Percentiles rank a stretch among this genome's conserved stretches.
Evolutionary conservation across 257 asterid species (phyloP).

Genomic region (Fraxinus pennsylvanica): DNA sequence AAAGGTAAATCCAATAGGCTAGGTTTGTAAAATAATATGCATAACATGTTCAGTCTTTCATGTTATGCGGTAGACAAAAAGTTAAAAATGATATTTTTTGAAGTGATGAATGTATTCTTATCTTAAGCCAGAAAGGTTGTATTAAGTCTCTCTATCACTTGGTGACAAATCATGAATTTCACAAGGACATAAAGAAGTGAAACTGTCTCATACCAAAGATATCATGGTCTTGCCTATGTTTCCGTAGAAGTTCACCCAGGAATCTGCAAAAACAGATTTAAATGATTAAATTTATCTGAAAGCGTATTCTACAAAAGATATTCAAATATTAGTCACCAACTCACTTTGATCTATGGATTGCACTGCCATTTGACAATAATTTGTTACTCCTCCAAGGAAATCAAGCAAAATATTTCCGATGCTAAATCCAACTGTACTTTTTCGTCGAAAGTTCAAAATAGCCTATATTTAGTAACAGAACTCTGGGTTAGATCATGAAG

Average conservation of each 20-base stretch:
- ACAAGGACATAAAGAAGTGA: not conserved
- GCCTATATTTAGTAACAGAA: constrained; percentile 42
- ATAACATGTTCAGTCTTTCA: not conserved
- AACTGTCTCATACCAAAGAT: constrained; percentile 63
- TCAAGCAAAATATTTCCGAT: constrained; percentile 91
- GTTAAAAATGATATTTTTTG: not conserved
- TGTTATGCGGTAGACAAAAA: not conserved
- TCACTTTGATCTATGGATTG: constrained; percentile 90
- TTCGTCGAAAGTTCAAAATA: constrained; percentile 63
- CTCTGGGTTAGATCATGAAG: constrained; percentile 12
- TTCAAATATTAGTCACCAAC: constrained; percentile 28
- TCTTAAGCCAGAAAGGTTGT: not conserved
- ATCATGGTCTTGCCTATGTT: constrained; percentile 89
- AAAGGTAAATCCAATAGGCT: not conserved
- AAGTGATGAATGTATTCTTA: not conserved
- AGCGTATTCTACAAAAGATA: not conserved
- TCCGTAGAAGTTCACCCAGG: constrained; percentile 88
- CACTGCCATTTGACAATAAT: constrained; percentile 79
- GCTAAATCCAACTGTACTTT: constrained; percentile 91
- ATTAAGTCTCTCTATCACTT: not conserved
- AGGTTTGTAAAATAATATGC: not conserved
- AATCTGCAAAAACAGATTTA: constrained; percentile 42
- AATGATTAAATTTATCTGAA: not conserved
- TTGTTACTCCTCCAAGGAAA: constrained; percentile 78
- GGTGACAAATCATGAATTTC: not conserved